Conservation (phyloP, 1,139 yeast species). For the Debaryomyces subglobosus region DNA sequence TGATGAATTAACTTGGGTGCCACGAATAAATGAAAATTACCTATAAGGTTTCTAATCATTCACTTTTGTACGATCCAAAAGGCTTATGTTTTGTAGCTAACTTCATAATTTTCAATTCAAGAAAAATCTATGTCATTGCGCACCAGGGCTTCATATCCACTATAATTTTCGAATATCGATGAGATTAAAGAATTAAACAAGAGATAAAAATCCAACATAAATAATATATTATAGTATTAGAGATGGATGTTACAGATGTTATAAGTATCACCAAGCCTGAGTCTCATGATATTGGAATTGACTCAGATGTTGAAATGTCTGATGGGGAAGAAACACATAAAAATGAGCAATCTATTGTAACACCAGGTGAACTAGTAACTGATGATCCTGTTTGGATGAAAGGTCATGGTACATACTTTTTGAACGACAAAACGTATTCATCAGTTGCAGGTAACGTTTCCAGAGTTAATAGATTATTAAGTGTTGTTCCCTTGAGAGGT, state of each 20-base stretch:
- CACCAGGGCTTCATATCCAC: constrained; percentile 6
- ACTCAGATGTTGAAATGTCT: constrained; percentile 36
- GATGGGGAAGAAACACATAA: constrained; percentile 25
- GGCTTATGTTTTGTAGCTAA: neutral
- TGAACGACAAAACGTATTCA: constrained; percentile 73
- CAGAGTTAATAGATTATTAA: constrained; percentile 81
- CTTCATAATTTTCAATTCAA: neutral
- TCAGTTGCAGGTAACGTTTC: constrained; percentile 92
- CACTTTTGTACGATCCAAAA: neutral
- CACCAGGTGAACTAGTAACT: constrained; percentile 97
- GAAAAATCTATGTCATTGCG: neutral
- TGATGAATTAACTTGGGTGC: constrained; percentile 1
- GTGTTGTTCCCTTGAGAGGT: constrained; percentile 86
- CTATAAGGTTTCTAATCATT: constrained; percentile 4
- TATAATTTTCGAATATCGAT: constrained; percentile 5
- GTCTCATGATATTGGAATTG: constrained; percentile 18
- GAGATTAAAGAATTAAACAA: constrained; percentile 7
- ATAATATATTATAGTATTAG: neutral
- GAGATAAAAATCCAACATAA: neutral
- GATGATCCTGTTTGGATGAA: constrained; percentile 98
- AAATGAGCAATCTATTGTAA: constrained; percentile 50
- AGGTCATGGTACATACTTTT: constrained; percentile 94
- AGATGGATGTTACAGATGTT: constrained; percentile 34
- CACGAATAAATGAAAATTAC: constrained; percentile 2
- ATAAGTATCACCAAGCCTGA: constrained; percentile 43